These are phyloP conservation scores for Candida loeiensis DNA, from an alignment of 805 yeast species.

Conservation along the genomic window DNA sequence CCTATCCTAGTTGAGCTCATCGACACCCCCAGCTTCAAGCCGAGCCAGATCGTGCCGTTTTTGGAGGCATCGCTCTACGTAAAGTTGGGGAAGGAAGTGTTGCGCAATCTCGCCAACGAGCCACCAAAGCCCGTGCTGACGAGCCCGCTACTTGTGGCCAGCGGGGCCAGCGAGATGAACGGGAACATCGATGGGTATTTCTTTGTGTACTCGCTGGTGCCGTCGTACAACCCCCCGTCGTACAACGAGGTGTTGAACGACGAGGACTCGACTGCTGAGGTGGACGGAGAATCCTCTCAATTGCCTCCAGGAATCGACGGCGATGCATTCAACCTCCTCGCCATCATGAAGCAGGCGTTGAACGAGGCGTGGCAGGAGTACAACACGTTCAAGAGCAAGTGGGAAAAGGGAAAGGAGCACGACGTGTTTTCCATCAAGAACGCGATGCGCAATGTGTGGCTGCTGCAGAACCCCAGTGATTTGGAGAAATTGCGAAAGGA, in stretches of 20 bases:
- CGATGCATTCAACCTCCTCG: slow-evolving; percentile 34
- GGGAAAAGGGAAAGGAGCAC: slow-evolving; percentile 65
- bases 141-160: slow-evolving; percentile 66
- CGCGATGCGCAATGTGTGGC: slow-evolving; percentile 58
- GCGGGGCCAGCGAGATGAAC: slow-evolving; percentile 75
- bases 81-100: slow-evolving; percentile 53
- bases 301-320: slow-evolving; percentile 13
- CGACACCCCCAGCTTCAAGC: slow-evolving; percentile 71
- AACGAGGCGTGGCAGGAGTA: slow-evolving; percentile 75
- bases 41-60: slow-evolving; percentile 69
- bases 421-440: slow-evolving; percentile 61
- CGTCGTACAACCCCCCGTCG: slow-evolving; percentile 57
- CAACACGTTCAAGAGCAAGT: slow-evolving; percentile 47
- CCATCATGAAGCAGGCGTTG: slow-evolving; percentile 52
- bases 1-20: slow-evolving; percentile 67
- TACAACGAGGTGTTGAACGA: slow-evolving; percentile 36
- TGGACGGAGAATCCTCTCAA: not conserved
- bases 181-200: slow-evolving; percentile 75
- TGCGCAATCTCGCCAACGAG: slow-evolving; percentile 60
- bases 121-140: slow-evolving; percentile 61
- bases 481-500: slow-evolving; percentile 21
- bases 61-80: slow-evolving; percentile 68
- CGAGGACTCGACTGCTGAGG: slow-evolving; percentile 12
- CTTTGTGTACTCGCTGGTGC: slow-evolving; percentile 66
- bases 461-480: slow-evolving; percentile 29